Conservation (phyloP, 1,284 basidiomycete genomes). For the Hymenochaete sp. region DNA sequence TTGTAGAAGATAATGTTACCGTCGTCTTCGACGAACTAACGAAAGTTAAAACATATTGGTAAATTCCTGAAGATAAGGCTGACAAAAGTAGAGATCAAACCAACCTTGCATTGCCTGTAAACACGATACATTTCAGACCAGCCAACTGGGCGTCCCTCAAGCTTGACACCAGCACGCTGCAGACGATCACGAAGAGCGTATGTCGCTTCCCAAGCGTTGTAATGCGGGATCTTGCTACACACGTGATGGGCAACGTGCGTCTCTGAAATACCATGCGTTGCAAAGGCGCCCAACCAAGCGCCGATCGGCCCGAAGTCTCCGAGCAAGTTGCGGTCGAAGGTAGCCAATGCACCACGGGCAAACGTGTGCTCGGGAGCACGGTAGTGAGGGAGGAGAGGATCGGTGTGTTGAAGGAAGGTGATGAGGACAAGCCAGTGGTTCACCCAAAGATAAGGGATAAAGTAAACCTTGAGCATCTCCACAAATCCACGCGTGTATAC, state of each 20-base stretch:
- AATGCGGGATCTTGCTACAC: slow-evolving; percentile 90
- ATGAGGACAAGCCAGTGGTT: slow-evolving; percentile 90
- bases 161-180: slow-evolving; percentile 47
- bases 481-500: slow-evolving; percentile 62
- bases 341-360: slow-evolving; percentile 89
- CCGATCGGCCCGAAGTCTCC: slow-evolving; percentile 68
- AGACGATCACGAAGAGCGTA: slow-evolving; percentile 81
- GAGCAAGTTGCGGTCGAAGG: slow-evolving; percentile 83
- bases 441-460: slow-evolving; percentile 84
- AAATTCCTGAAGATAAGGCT: neutral
- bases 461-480: slow-evolving; percentile 75
- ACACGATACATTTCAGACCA: slow-evolving; percentile 76
- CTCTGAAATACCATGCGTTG: slow-evolving; percentile 85
- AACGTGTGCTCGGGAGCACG: slow-evolving; percentile 88
- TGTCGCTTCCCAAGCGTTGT: slow-evolving; percentile 90
- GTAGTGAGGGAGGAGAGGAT: slow-evolving; percentile 93
- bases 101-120: slow-evolving; percentile 65
- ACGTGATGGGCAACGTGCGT: slow-evolving; percentile 91
- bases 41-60: slow-evolving; percentile 18
- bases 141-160: slow-evolving; percentile 60
- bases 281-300: slow-evolving; percentile 73
- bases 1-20: slow-evolving; percentile 91
- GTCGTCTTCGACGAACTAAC: slow-evolving; percentile 84
- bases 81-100: slow-evolving; percentile 16
- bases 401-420: slow-evolving; percentile 97